Evolutionary conservation across 148 eudicot genomes (phyloP), one percentile per base, ranked within the genome.

Genomic region (Suaeda aralocaspica): DNA sequence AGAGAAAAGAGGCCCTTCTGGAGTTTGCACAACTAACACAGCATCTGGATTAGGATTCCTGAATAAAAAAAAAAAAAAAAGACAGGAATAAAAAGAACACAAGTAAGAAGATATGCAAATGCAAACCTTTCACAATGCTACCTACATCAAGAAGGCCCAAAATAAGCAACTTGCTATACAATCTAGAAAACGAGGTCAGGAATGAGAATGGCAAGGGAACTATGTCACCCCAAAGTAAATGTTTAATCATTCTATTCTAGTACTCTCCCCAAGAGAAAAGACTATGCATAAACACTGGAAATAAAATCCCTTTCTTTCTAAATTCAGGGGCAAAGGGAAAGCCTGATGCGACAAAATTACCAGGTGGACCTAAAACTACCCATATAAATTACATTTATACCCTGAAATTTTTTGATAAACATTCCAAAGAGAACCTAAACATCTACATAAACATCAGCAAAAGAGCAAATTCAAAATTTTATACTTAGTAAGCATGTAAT

Each of bases 11-110:
- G 80, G 80, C 26, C 97, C 96, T n/a, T 66, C 75, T n/a, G 92
- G 89, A 75, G 95, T 87, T 79, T 77, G 82, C 42, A 92, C 82
- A 78, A 86, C 86, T 66, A 92, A 71, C 29, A 84, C 90, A 67
- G 85, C 84, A 75, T 92, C 91, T 56, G 88, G 77, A 76, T 84
- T 82, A 49, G 97, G 97, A 34, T 56, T 68, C 79, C 97, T 92
- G 85, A 59, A 77, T 39, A 72, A 77, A 67, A 67, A 29, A 63
- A 72, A 26, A 33, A 66, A 73, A 50, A 13, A 66, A 72, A 33
- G 14, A 18, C 30, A 13, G 25, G 49, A 59, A 41, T 19, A 34
- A 18, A 44, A 51, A 5, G 33, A 29, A 36, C 8, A 36, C 41
- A 3, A 4, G 15, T 24, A 5, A 25, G 44, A 50, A 18, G 30